These are phyloP conservation scores for Picocystis salinarum DNA, from an alignment of 139 green algal species.

Conservation along the genomic window DNA sequence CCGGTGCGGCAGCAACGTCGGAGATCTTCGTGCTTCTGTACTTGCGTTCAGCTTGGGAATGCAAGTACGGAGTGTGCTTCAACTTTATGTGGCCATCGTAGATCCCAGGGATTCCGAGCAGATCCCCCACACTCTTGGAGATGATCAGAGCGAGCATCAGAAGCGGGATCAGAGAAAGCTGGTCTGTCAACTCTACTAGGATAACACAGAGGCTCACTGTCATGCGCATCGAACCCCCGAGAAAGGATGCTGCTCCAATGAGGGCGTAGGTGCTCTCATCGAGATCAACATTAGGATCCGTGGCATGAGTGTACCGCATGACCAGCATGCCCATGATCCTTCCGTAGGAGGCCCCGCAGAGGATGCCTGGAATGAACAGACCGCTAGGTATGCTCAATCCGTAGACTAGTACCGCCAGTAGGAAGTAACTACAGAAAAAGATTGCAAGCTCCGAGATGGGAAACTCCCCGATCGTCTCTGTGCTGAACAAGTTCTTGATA, in stretches of 20 bases:
- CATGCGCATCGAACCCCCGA: constrained; percentile 58
- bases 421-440: constrained; percentile 40
- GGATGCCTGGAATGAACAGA: constrained; percentile 63
- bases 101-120: constrained; percentile 34
- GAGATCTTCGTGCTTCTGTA: constrained; percentile 1
- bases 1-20: constrained; percentile 17
- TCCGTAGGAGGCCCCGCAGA: constrained; percentile 56
- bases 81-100: constrained; percentile 40
- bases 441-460: constrained; percentile 23
- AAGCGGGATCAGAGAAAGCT: constrained; percentile 60
- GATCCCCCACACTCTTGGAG: constrained; percentile 47
- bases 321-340: constrained; percentile 48
- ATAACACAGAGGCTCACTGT: constrained; percentile 53
- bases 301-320: constrained; percentile 30
- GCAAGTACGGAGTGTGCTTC: constrained; percentile 37
- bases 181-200: constrained; percentile 67
- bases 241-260: constrained; percentile 45
- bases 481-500: constrained; percentile 51
- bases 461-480: constrained; percentile 43
- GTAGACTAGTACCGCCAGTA: constrained; percentile 45
- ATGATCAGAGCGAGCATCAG: constrained; percentile 74
- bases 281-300: constrained; percentile 14
- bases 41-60: constrained; percentile 11
- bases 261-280: constrained; percentile 48
- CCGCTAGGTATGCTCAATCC: constrained; percentile 42